These are phyloP conservation scores for Bjerkandera adusta DNA, from an alignment of 1,284 basidiomycete species.

Conservation along the genomic window DNA sequence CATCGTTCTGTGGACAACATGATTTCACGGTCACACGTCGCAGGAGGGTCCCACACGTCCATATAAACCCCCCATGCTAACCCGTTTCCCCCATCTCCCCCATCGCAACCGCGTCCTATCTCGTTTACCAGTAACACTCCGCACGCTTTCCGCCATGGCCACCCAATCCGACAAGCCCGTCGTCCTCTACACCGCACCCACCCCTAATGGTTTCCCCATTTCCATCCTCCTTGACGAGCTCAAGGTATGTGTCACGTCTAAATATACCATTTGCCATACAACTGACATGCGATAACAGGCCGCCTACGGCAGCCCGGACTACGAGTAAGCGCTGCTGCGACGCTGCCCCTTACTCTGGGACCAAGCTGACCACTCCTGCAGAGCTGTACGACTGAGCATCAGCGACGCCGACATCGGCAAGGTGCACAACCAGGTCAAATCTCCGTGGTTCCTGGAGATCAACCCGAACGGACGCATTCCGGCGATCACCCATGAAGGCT, in stretches of 20 bases:
- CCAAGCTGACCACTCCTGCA: not conserved
- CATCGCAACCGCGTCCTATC: too few species aligned
- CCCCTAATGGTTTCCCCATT: constrained; percentile 62
- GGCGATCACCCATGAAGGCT: constrained; percentile 41
- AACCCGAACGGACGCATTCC: constrained; percentile 66
- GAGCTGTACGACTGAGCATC: constrained; percentile 30
- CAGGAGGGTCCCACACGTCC: too few species aligned
- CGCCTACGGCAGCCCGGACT: constrained; percentile 19
- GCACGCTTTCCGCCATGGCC: too few species aligned
- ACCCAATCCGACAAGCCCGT: too few species aligned
- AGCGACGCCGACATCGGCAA: constrained; percentile 40
- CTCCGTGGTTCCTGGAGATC: constrained; percentile 52
- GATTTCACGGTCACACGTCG: too few species aligned
- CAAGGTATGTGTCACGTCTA: constrained; percentile 16
- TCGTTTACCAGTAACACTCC: too few species aligned
- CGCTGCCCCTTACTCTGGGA: not conserved
- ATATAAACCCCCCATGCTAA: too few species aligned
- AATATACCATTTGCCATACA: not conserved
- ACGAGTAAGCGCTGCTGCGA: not conserved
- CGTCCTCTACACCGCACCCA: constrained; percentile 55
- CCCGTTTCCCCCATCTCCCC: too few species aligned
- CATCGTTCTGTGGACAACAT: too few species aligned
- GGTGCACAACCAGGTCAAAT: constrained; percentile 46
- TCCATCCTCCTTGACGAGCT: constrained; percentile 32
- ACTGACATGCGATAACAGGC: not conserved